Base-by-base conservation (phyloP, 768 basidiomycete genomes). In the Lactarius tabidus region DNA sequence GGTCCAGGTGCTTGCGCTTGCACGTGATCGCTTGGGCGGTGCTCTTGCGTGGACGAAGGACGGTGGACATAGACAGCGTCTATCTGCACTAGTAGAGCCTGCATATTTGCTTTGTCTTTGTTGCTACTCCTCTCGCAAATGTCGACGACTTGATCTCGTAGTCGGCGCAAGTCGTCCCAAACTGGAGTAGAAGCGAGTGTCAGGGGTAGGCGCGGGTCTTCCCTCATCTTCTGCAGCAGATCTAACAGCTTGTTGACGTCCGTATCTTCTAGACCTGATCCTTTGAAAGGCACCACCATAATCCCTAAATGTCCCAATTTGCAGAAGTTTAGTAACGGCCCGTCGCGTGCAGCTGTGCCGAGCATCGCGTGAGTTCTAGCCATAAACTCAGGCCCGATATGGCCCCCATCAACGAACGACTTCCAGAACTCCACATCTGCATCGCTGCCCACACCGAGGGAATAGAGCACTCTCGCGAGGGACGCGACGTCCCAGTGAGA, bases 261-360 rank as follows among this genome's bases (percentile, higher is more conserved):
- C 12, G 4, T 5, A 1, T 3, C 0, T 12, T 20, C 14, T 45
- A 65, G n/a, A 36, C 28, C 45, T 8, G 54, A 65, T 12, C 45
- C 45, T 17, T 33, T 2, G n/a, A 39, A 31, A 17, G 54, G 64
- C 1, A 56, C 17, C 23, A 55, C 45, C 26, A 29, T 26, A 3
- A 26, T 14, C 2, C 15, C 59, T 55, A 65, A 18, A 14, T 39
- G 43, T 38, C 35, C 59, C 15, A 65, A 45, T 12, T 15, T 31
- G 59, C 45, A 65, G 17, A 65, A 57, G 35, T 57, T 65, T 35
- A 65, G 36, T 26, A 65, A 45, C 8, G 64, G 55, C 1, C 64
- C 64, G 33, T 65, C 55, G 28, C 45, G 54, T 23, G 12, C 6
- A 17, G 59, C 41, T 1, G 8, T 39, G n/a, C 31, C 6, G 20